Percentiles rank a stretch among this genome's conserved stretches.
Conservation (phyloP, 2,329 filamentous ascomycete genomes). For the Aspergillus quadrilineatus region DNA sequence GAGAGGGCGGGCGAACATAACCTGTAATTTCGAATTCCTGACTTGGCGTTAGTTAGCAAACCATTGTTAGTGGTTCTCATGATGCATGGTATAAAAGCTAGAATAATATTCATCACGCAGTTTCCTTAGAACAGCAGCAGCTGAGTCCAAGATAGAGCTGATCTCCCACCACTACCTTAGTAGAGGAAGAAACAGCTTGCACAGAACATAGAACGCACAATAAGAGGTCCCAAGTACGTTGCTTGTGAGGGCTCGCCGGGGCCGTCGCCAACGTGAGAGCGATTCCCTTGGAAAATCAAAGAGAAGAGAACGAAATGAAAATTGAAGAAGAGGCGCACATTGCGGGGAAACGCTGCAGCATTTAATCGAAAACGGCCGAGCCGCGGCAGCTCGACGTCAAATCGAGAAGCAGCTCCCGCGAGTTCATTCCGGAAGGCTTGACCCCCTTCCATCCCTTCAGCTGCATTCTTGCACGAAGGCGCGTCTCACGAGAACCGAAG, state of each 20-base stretch:
- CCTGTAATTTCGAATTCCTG: slow-evolving; percentile 17
- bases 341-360: slow-evolving; percentile 3
- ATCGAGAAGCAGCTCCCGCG: neutral
- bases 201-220: too few relatives aligned
- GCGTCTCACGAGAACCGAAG: neutral
- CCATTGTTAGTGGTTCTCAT: slow-evolving; percentile 18
- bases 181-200: too few relatives aligned
- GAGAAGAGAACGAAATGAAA: neutral
- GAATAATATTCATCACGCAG: slow-evolving; percentile 20
- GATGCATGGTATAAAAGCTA: slow-evolving; percentile 22
- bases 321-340: neutral
- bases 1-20: slow-evolving; percentile 13
- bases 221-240: too few relatives aligned
- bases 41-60: slow-evolving; percentile 23
- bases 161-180: too few relatives aligned
- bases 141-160: neutral
- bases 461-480: neutral
- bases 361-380: slow-evolving; percentile 4
- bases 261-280: too few relatives aligned
- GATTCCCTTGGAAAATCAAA: neutral
- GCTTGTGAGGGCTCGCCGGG: too few relatives aligned
- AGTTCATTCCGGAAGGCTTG: neutral
- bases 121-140: neutral
- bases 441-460: neutral
- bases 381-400: slow-evolving; percentile 4